Base-by-base conservation (phyloP, 202 grass and related monocot genomes). In the Carex arenaria region DNA sequence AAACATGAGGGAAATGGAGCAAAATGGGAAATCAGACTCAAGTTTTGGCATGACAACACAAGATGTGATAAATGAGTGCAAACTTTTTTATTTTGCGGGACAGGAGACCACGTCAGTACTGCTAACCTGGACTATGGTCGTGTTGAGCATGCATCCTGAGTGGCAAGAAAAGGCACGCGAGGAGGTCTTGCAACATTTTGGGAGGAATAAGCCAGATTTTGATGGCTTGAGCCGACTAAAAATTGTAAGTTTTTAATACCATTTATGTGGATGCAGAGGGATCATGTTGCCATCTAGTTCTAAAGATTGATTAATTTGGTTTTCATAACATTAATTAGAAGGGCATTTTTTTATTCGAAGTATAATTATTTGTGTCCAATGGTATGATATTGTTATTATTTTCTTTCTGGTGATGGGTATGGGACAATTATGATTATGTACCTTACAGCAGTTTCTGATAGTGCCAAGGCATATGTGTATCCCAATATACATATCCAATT, bases 151-250 rank as follows among this genome's bases (percentile, higher is more conserved):
- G 78, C 82, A 91, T 72, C 88, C 87, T 0, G 85, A 86, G 40
- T 97, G 91, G 94, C 94, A 97, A 62, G 65, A 87, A 14, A 87
- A 83, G 6, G 91, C 94, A 0, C 84, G 89, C 68, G 86, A 94
- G 59, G 94, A 97, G 80, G 91, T 94, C 45, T 19, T 88, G 14
- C 43, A 53, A 30, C 63, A 85, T 4, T 97, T 88, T 34, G 92
- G 90, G 4, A 84, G 11, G 36, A 68, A 83, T 14, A 87, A 83
- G 14, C 90, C 90, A 22, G 85, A 42, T 57, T 92, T 87, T 59
- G 88, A 92, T 10, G 78, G 76, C 19, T 63, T 94, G 0, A 49
- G 68, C 40, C 81, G 63, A 43, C 85, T 97, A 19, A 97, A 94
- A 85, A 89, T 80, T 82, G 89, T 85, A 68, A 97, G 91, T 87